These are phyloP conservation scores for Pelagomonas calceolata DNA, from an alignment of 108 stramenopile species.

Conservation along the genomic window DNA sequence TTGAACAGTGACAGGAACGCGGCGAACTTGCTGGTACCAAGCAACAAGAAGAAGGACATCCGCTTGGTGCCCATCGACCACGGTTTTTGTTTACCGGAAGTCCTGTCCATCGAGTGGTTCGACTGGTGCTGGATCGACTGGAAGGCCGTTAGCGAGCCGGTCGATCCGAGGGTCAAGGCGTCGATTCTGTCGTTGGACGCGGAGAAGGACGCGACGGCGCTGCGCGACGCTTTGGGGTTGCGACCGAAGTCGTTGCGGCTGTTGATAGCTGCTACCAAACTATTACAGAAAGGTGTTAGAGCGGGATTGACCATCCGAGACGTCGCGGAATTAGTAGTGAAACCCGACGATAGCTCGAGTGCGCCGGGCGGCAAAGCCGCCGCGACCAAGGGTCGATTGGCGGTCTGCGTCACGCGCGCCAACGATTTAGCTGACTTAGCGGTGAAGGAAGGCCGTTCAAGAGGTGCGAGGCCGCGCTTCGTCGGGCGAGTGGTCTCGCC, in stretches of 20 bases:
- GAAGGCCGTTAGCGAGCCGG: slow-evolving; percentile 62
- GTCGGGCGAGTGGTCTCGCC: no score
- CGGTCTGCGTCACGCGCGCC: no score
- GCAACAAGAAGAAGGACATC: slow-evolving; percentile 34
- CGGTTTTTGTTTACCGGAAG: slow-evolving; percentile 82
- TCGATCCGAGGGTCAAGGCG: neutral
- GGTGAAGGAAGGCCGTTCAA: no score
- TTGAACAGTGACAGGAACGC: slow-evolving; percentile 93
- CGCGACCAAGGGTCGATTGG: no score
- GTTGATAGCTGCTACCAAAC: slow-evolving; percentile 1
- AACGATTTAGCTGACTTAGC: no score
- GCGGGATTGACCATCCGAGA: slow-evolving; percentile 25
- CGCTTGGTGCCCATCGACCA: slow-evolving; percentile 94
- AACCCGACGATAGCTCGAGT: neutral
- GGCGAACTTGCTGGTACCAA: slow-evolving; percentile 75
- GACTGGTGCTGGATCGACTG: slow-evolving; percentile 98
- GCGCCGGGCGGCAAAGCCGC: no score
- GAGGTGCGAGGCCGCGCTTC: no score
- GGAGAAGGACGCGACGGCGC: slow-evolving; percentile 1
- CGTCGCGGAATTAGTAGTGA: slow-evolving; percentile 21
- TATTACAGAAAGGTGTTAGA: slow-evolving; percentile 10
- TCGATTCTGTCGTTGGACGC: slow-evolving; percentile 16
- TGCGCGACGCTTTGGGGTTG: slow-evolving; percentile 12
- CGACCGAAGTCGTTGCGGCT: slow-evolving; percentile 8
- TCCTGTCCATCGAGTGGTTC: slow-evolving; percentile 86